Percentiles rank a stretch among this genome's conserved stretches.
Evolutionary conservation across 164 flowering plant genomes (phyloP).

Genomic region (Sextonia rubra): DNA sequence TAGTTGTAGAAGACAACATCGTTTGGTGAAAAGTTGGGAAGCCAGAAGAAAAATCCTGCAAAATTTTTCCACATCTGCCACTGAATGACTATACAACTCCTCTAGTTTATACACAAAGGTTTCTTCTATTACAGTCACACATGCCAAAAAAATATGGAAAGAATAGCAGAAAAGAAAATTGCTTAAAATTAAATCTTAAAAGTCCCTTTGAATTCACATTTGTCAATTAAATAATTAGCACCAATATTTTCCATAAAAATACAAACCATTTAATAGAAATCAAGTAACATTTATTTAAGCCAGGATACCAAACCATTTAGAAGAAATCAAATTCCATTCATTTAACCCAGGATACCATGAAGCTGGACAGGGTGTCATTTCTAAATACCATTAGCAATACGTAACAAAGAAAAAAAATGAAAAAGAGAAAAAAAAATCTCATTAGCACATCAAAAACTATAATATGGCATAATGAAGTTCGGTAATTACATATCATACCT

Average conservation of each 20-base stretch:
- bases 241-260: no score
- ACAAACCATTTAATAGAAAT: background rate
- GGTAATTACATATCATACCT: constrained; percentile 37
- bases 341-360: background rate
- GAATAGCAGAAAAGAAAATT: background rate
- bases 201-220: no score
- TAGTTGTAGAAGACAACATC: constrained; percentile 57
- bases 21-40: constrained; percentile 63
- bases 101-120: background rate
- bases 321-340: background rate
- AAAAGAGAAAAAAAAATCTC: background rate
- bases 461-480: background rate
- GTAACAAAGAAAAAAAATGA: background rate
- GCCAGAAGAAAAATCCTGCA: constrained; percentile 53
- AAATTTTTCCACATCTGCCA: background rate
- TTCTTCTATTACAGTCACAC: background rate
- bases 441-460: background rate
- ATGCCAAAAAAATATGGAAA: background rate
- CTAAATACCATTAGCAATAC: background rate
- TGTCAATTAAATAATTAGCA: no score
- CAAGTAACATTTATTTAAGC: background rate
- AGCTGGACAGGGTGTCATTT: background rate
- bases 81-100: background rate
- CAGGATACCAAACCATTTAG: background rate
- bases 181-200: no score